Evolutionary conservation across 2,329 filamentous ascomycete species (phyloP), one percentile per base, ranked within the genome.

Genomic region (Exophiala sideris): DNA sequence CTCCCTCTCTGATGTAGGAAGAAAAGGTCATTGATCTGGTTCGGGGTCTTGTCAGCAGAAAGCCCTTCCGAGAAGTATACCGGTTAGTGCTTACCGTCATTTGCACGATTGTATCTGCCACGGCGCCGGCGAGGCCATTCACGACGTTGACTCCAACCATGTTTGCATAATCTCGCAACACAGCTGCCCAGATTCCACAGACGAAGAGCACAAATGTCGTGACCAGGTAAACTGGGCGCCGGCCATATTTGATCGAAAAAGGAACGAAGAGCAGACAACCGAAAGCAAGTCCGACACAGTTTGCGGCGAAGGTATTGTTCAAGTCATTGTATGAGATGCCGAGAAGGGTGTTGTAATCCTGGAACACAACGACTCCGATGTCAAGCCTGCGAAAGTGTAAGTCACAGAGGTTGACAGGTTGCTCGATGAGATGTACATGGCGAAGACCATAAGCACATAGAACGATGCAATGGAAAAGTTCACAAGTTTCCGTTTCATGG

Each of bases 181-280:
- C 14, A 1, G 45, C 21, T 16, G 5, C 3, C 45, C 45, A 33
- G 32, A 47, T 20, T 6, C 12, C 29, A 7, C 7, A 5, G 21
- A 14, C 8, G 7, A 35, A 10, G 8, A 18, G 8, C 8, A 47
- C 7, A 11, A 32, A 12, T 7, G 33, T 18, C n/a, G 36, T 45
- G 21, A 55, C 21, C 16, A 59, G 32, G 45, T 57, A 59, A 12
- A 59, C 54, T 3, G 56, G 56, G n/a, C 56, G 54, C 16, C 56
- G 54, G 9, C 56, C 56, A 42, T 56, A 59, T 24, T 34, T 34
- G 35, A 45, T 49, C 14, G 56, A 38, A n/a, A 57, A 36, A 1
- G 56, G 56, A 3, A 48, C 33, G 35, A 47, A 42, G 5, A 53
- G 54, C 3, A 69, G 54, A 5, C 67, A 67, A 16, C 61, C 64